phyloP scores from a whole-genome alignment of 495 filamentous ascomycete species.

The Terfezia boudieri region DNA sequence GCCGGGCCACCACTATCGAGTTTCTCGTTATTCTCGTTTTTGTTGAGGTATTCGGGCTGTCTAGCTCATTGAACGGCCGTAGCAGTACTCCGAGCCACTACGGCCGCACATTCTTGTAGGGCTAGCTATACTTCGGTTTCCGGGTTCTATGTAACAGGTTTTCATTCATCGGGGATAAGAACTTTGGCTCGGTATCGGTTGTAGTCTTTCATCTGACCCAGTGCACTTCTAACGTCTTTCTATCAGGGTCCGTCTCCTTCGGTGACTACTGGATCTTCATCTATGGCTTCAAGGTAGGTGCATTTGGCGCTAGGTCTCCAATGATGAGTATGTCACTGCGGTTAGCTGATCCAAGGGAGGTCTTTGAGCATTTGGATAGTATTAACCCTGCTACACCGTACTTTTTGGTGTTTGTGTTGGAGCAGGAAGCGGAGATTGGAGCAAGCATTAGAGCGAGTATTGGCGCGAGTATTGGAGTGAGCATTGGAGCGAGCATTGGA shows the following conservation, averaged over 20 bases:
- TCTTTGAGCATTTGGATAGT: slow-evolving; percentile 40
- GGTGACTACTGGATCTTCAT: slow-evolving; percentile 98
- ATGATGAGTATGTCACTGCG: slow-evolving; percentile 60
- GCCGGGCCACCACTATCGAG: too few relatives aligned
- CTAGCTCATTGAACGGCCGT: slow-evolving; percentile 28
- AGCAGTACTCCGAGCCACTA: slow-evolving; percentile 26
- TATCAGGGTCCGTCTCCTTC: slow-evolving; percentile 30
- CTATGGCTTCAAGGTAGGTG: slow-evolving; percentile 56
- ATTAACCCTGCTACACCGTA: slow-evolving; percentile 54
- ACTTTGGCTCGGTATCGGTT: slow-evolving; percentile 14
- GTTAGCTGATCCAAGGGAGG: slow-evolving; percentile 35
- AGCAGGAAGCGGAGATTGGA: slow-evolving; percentile 20
- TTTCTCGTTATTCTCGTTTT: too few relatives aligned
- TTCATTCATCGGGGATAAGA: slow-evolving; percentile 74
- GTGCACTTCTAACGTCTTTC: too few relatives aligned
- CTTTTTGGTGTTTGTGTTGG: slow-evolving; percentile 66
- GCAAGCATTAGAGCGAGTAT: too few relatives aligned
- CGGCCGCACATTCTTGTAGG: slow-evolving; percentile 41
- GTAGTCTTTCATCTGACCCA: too few relatives aligned
- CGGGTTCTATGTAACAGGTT: slow-evolving; percentile 66
- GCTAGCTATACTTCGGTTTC: slow-evolving; percentile 40
- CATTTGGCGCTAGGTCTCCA: slow-evolving; percentile 85
- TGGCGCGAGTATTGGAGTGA: too few relatives aligned
- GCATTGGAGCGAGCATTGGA: too few relatives aligned
- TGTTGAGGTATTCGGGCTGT: too few relatives aligned